These are phyloP conservation scores for Lentinula boryana DNA, from an alignment of 768 basidiomycete species.

Conservation along the genomic window DNA sequence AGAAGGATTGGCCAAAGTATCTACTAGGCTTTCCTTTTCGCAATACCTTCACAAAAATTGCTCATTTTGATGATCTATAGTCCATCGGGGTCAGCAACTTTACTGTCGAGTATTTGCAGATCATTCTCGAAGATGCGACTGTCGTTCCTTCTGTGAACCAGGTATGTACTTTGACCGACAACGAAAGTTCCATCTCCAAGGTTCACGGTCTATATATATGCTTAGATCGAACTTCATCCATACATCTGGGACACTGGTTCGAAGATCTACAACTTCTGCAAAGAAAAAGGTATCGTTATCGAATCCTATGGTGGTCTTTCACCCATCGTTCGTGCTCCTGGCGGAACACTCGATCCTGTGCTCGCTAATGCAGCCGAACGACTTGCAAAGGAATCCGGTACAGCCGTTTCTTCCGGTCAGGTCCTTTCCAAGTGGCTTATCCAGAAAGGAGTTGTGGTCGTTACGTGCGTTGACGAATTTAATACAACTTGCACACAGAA, in stretches of 20 bases:
- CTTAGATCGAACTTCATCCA: conserved; percentile 34
- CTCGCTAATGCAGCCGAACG: conserved; percentile 46
- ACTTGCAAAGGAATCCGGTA: conserved; percentile 34
- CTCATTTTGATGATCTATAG: background rate
- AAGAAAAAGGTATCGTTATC: conserved; percentile 50
- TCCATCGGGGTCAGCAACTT: conserved; percentile 38
- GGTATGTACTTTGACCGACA: conserved; percentile 1
- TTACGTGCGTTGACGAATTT: conserved; percentile 41
- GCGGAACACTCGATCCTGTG: conserved; percentile 56
- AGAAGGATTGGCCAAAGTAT: conserved; percentile 26
- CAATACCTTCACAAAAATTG: background rate
- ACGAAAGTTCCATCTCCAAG: too few relatives aligned
- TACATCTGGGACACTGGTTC: conserved; percentile 61
- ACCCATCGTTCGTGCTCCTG: conserved; percentile 30
- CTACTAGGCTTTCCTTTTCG: background rate
- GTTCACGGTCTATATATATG: too few relatives aligned
- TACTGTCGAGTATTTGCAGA: conserved; percentile 25
- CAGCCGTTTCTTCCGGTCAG: conserved; percentile 49
- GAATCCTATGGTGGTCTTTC: conserved; percentile 64
- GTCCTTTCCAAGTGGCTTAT: conserved; percentile 65
- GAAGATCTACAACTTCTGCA: conserved; percentile 46
- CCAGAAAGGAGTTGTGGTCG: conserved; percentile 56
- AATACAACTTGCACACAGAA: too few relatives aligned
- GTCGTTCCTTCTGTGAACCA: conserved; percentile 25
- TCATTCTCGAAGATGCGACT: conserved; percentile 15